Base-by-base conservation (phyloP, 108 stramenopile species). In the Pseudonitzschia pungens region DNA sequence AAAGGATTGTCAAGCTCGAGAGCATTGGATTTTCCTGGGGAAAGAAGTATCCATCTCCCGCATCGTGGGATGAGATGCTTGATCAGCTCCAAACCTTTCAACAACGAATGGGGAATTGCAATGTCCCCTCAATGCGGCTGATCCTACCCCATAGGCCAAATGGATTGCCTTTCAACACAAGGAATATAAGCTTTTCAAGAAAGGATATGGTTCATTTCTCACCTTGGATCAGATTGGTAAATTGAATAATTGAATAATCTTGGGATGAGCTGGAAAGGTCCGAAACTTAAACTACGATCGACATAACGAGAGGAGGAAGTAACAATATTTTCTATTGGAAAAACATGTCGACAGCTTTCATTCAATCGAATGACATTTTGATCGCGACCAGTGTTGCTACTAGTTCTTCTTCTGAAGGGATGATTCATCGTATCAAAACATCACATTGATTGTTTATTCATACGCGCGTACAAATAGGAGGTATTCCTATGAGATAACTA, bases 131-230 rank as follows among this genome's bases (percentile, higher is more conserved):
- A 62, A 14, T 40, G 29, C 32, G 31, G 31, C 32, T 28, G 40
- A 21, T 40, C 60, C 60, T 40, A 40, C 60, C 15, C 60, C 32
- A 9, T 33, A 40, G 29, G 60, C 60, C n/a, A 62, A 40, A 28
- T 62, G 60, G 60, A 2, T 33, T 33, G 60, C 33, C 20, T 40
- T n/a, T n/a, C 33, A 62, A 41, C 60, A 33, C 12, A 62, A 33
- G 36, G 60, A 62, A n/a, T 62, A 62, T 33, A 62, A 62, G 20
- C 60, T 15, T 33, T 62, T 33, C 9, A 62, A 62, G 36, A 62
- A 62, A 62, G 33, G 31, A 15, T 16, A 9, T 40, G 14, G 1
- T 10, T 18, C 60, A 4, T 33, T 62, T 3, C 32, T 62, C 33
- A 62, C 32, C 9, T n/a, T 33, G 26, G 33, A 62, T 31, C 60